Base-by-base conservation (phyloP, 1,139 yeast genomes). In the Pichiaceae sp. region DNA sequence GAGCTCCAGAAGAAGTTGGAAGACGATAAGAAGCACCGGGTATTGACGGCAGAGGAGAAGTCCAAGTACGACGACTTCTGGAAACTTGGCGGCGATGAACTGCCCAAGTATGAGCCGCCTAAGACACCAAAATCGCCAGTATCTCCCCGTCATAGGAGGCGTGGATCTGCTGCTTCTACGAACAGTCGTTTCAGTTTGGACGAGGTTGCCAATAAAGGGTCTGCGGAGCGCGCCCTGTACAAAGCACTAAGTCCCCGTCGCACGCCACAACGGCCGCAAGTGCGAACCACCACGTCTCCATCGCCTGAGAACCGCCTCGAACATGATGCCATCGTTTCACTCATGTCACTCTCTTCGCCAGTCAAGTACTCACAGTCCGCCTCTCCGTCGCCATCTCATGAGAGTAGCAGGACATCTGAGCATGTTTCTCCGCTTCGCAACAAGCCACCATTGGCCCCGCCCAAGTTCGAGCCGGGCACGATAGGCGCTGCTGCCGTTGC, bases 321-420 rank as follows among this genome's bases (percentile, higher is more conserved):
- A 37, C 56, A 56, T 33, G 61, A 57, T 31, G 62, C 62, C 11
- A 48, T 57, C n/a, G 45, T 57, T 44, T 56, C 62, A 12, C 42
- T 58, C 23, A 57, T 58, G 38, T 53, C 60, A 17, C 41, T 58
- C 15, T 54, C 63, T 1, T 57, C 62, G 1, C 63, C 63, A 4
- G 49, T 48, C 8, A 57, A 56, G 38, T 48, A 50, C 38, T 32
- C 40, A 14, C 18, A 32, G 5, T 9, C 26, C 11, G 19, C 26
- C 3, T 24, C 35, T 5, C 45, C 43, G 15, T 31, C 35, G 21
- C 33, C 42, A 9, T 14, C 39, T 7, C 32, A 27, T 25, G 36
- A 23, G 14, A 35, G 19, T 11, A 12, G 29, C 20, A 16, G 18
- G 31, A 15, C 17, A 26, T n/a, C 16, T 5, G 28, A 25, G 8